A percentile compares a stretch with the other conserved stretches of the same genome.
Evolutionary conservation across 1,284 basidiomycete species (phyloP).

Genomic region (Ceratobasidium sp.): DNA sequence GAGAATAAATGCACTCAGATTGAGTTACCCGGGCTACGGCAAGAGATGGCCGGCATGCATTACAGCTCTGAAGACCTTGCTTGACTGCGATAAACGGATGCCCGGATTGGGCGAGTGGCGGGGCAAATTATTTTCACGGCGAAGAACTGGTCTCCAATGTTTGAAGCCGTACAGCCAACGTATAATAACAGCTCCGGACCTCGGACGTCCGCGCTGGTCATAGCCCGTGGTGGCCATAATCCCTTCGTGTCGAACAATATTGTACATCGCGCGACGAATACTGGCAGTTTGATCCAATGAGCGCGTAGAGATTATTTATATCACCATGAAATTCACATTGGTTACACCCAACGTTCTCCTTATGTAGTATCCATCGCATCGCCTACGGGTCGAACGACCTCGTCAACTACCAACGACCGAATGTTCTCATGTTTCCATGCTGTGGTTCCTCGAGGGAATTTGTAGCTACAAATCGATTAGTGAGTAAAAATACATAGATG

Average conservation of each 20-base stretch:
- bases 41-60: neutral
- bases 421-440: slow-evolving; percentile 85
- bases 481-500: neutral
- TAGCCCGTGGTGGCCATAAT: neutral
- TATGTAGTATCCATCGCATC: slow-evolving; percentile 81
- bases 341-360: neutral
- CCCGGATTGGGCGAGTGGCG: neutral
- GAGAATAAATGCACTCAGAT: neutral
- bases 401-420: slow-evolving; percentile 72
- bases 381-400: slow-evolving; percentile 60
- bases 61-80: no score
- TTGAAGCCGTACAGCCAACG: no score
- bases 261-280: neutral
- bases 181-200: neutral
- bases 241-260: neutral
- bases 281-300: neutral
- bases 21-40: neutral
- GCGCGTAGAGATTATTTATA: neutral
- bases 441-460: slow-evolving; percentile 86
- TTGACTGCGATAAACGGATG: no score
- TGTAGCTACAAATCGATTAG: slow-evolving; percentile 62
- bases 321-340: neutral
- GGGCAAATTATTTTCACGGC: neutral
- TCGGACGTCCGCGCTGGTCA: neutral
- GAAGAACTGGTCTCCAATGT: neutral